These are phyloP conservation scores for Magnusiomyces magnusii DNA, from an alignment of 1,139 yeast species.

Conservation along the genomic window DNA sequence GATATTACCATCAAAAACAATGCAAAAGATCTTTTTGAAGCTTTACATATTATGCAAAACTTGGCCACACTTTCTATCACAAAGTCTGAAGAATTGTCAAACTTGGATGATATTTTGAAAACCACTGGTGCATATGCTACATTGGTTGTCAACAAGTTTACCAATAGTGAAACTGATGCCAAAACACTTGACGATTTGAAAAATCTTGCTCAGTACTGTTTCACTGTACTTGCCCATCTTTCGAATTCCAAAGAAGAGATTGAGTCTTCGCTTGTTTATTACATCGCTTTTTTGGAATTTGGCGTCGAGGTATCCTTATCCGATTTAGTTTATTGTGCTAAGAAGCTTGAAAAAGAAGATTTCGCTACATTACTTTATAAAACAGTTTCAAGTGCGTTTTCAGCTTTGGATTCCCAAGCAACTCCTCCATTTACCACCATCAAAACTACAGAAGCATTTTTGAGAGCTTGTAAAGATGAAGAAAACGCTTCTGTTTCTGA, in stretches of 20 bases:
- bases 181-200: not conserved
- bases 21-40: not conserved
- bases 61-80: slow-evolving; percentile 1
- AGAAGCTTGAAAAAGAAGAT: slow-evolving; percentile 5
- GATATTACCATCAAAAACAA: not conserved
- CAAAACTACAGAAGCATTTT: slow-evolving; percentile 3
- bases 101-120: not conserved
- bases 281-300: slow-evolving; percentile 6
- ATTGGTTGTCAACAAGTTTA: not conserved
- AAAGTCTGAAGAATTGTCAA: not conserved
- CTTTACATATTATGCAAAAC: slow-evolving; percentile 1
- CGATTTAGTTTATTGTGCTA: not conserved
- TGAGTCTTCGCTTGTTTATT: slow-evolving; percentile 9
- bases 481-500: not conserved
- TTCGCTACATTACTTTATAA: slow-evolving; percentile 2
- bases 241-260: slow-evolving; percentile 5
- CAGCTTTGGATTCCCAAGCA: not conserved
- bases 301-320: slow-evolving; percentile 4
- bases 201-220: slow-evolving; percentile 1
- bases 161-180: not conserved
- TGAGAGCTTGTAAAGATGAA: slow-evolving; percentile 1
- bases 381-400: slow-evolving; percentile 5
- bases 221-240: slow-evolving; percentile 1
- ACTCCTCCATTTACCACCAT: slow-evolving; percentile 8
- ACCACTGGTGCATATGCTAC: not conserved